Conservation (phyloP, 208 protist genomes). For the Leishmania mexicana region DNA sequence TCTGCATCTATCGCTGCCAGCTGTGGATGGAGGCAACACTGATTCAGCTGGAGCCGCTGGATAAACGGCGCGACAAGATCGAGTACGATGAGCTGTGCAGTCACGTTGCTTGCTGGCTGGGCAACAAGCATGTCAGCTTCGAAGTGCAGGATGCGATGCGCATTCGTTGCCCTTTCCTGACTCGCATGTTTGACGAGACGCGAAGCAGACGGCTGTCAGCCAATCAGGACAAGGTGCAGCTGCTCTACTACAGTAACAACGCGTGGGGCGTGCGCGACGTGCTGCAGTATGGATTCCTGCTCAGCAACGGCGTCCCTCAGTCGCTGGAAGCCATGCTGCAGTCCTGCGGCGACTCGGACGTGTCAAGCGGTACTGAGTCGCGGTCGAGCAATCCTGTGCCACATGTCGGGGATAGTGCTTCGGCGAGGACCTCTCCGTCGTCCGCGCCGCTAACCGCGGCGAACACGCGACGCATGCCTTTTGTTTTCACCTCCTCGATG, state of each 20-base stretch:
- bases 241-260: conserved; percentile 88
- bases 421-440: not conserved
- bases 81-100: conserved; percentile 51
- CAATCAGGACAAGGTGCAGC: conserved; percentile 44
- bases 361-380: conserved; percentile 5
- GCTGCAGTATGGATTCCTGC: conserved; percentile 61
- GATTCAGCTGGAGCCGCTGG: conserved; percentile 53
- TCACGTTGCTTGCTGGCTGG: conserved; percentile 48
- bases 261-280: conserved; percentile 47
- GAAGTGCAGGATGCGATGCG: conserved; percentile 48
- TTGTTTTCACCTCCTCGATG: conserved; percentile 71
- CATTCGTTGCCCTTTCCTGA: conserved; percentile 41
- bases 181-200: conserved; percentile 32
- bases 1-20: conserved; percentile 38
- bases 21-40: conserved; percentile 69
- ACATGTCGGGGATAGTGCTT: not conserved
- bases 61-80: conserved; percentile 29
- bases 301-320: conserved; percentile 22
- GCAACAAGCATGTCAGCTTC: conserved; percentile 49
- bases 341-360: conserved; percentile 8
- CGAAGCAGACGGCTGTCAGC: conserved; percentile 15
- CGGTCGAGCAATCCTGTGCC: conserved; percentile 21
- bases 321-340: conserved; percentile 18
- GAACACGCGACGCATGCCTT: conserved; percentile 35
- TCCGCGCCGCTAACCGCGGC: not conserved